Base-by-base conservation (phyloP, 768 basidiomycete genomes). In the Podaxis sp. region DNA sequence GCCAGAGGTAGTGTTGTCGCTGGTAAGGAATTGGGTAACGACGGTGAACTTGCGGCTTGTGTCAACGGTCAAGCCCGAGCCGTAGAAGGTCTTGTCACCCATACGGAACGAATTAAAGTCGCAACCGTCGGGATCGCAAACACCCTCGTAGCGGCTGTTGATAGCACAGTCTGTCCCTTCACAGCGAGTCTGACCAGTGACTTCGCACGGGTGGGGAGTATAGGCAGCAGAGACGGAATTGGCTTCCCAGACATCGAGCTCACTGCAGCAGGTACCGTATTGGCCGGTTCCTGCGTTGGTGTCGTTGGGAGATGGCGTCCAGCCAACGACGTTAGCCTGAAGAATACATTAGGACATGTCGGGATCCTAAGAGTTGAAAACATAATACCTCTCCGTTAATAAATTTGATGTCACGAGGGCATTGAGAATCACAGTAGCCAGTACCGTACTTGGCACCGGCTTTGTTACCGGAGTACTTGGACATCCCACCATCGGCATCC, bases 201-300 rank as follows among this genome's bases (percentile, higher is more conserved):
- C 68, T 25, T 71, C 69, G 72, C 82, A 84, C 35, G 76, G 74
- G 70, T 84, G 83, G 55, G 83, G 80, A 47, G 83, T 84, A 71
- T 70, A 78, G 18, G 82, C 82, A 21, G 78, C 71, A n/a, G 83
- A 72, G 62, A 76, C 72, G 64, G 72, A 74, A 75, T 83, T 83
- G 65, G 82, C 81, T 65, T 83, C 82, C 82, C 82, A 84, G 68
- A 84, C 74, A 68, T 84, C 82, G 82, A 84, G 83, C 72, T 83
- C 82, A 61, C 70, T 75, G 69, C 83, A 84, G 76, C 82, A 84
- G n/a, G 82, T 71, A 63, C 82, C 82, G 65, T 68, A 74, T 27
- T 68, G 27, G 37, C 82, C 82, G 5, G 70, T 71, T 27, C 82
- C 82, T 11, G 80, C 70, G 71, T 83, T 84, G 62, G 74, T 63